Evolutionary conservation across 192 early-diverging fungal species (phyloP).

Genomic region (Geosiphon pyriformis): DNA sequence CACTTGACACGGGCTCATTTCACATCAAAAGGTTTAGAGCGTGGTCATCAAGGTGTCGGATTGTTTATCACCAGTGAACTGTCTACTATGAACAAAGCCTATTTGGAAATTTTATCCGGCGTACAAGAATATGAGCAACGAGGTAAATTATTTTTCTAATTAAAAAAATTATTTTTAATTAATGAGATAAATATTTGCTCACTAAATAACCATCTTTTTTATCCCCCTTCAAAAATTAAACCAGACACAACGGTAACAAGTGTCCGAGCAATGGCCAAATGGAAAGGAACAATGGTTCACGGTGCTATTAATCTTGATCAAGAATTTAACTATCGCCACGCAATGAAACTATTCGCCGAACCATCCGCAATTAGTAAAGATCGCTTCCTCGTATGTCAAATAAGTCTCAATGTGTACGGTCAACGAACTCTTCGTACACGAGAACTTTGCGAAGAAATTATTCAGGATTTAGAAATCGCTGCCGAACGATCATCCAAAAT

Average conservation of each 20-base stretch:
- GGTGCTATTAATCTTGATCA: constrained; percentile 20
- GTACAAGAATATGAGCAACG: constrained; percentile 21
- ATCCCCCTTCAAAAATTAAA: no score
- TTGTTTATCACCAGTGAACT: constrained; percentile 24
- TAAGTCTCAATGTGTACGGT: constrained; percentile 20
- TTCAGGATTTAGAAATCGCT: constrained; percentile 18
- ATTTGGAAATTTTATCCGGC: constrained; percentile 24
- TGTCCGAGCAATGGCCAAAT: constrained; percentile 15
- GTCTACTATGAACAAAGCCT: constrained; percentile 18
- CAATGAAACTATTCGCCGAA: constrained; percentile 19
- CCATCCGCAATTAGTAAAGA: constrained; percentile 14
- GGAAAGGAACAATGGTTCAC: constrained; percentile 24
- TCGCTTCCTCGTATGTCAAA: constrained; percentile 10
- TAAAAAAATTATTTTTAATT: no score
- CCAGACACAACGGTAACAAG: constrained; percentile 16
- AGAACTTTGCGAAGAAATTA: constrained; percentile 26
- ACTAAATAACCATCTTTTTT: no score
- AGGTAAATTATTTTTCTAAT: background rate
- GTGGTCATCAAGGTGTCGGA: constrained; percentile 26
- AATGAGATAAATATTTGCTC: no score
- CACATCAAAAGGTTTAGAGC: constrained; percentile 18
- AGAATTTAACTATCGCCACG: constrained; percentile 22
- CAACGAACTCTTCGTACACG: constrained; percentile 12
- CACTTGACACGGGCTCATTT: constrained; percentile 16
- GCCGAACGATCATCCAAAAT: constrained; percentile 22